phyloP scores from a whole-genome alignment of 306 rosid species.

The Quercus bicolor region DNA sequence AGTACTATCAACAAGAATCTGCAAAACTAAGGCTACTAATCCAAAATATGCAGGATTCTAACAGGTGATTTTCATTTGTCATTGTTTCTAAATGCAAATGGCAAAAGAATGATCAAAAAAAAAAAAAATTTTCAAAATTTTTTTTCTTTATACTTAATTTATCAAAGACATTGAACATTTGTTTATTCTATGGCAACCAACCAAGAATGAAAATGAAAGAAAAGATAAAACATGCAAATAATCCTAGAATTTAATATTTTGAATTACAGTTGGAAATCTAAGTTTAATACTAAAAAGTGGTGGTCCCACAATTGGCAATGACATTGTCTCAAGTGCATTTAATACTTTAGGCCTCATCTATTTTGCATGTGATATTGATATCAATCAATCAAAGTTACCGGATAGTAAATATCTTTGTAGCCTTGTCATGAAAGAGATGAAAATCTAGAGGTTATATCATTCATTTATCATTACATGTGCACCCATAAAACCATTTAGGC shows the following conservation, averaged over 20 bases:
- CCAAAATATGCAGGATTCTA: constrained; percentile 88
- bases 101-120: background rate
- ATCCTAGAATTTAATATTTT: too few species aligned
- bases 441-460: too few species aligned
- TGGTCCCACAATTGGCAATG: background rate
- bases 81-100: background rate
- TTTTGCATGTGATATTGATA: too few species aligned
- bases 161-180: too few species aligned
- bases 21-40: constrained; percentile 89
- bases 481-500: too few species aligned
- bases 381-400: background rate
- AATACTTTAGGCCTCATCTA: too few species aligned
- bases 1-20: constrained; percentile 96
- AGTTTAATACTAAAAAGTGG: background rate
- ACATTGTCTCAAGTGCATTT: too few species aligned
- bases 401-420: background rate
- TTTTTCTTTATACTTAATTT: background rate
- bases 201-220: background rate
- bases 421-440: too few species aligned
- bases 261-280: too few species aligned
- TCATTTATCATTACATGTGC: too few species aligned
- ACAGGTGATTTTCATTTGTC: constrained; percentile 46
- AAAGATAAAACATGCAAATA: too few species aligned
- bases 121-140: rapidly evolving
- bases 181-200: background rate